Base-by-base conservation (phyloP, 768 basidiomycete genomes). In the Boletus insuetus region DNA sequence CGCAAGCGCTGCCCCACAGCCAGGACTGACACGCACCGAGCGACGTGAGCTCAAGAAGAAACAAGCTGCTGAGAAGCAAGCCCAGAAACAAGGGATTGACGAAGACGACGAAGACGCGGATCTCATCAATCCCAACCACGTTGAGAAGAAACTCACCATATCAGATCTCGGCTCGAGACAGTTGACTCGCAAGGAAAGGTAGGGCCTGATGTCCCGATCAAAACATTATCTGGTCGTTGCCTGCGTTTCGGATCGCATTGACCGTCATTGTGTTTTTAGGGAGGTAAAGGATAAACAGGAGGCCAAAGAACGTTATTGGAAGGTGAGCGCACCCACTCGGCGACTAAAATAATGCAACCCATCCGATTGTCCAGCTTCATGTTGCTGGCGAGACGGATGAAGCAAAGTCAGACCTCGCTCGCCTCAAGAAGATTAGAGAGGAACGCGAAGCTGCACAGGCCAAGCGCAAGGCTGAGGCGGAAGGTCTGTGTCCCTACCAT, bases 261-360 rank as follows among this genome's bases (percentile, higher is more conserved):
- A 54, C 31, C 11, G 14, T 35, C 19, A 29, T 39, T 10, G 20
- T 32, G 14, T 26, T 1, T 52, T 31, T 58, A 94, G 94, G 60
- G 95, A 97, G 67, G 86, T 85, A 66, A 94, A 94, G 68, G 93
- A 95, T 73, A 94, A 94, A 76, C 81, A 89, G 64, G 93, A 94
- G 1, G 91, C 93, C 2, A 83, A 91, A 67, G 91, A 93, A 26
- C 77, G 81, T 24, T 96, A 96, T 70, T 86, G 86, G 86, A 92
- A 95, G 82, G 88, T 90, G 26, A 1, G 76, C 58, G 14, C 12
- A 13, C 13, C 24, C 16, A 24, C 37, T 65, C 20, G 20, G 3
- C 2, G 13, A 49, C 16, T 54, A 49, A 32, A 39, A 51, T 17
- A 16, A 31, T 53, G 31, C 1, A 55, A 53, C 24, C 58, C 46